Conservation (phyloP, 768 basidiomycete genomes). For the Strobilomyces dryophilus region DNA sequence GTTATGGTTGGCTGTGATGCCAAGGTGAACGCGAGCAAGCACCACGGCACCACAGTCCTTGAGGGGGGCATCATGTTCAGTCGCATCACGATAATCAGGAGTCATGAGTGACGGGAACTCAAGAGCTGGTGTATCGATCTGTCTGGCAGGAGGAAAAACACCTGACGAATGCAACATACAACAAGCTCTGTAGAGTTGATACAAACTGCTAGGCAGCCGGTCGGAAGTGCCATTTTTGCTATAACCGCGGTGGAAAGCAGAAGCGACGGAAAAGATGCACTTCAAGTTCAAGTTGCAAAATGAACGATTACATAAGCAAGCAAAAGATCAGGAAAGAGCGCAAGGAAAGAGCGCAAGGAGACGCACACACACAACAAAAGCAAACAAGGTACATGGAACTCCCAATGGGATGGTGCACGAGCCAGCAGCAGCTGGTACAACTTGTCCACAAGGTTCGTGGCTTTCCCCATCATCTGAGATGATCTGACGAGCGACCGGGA, state of each 20-base stretch:
- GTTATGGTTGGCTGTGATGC: constrained; percentile 99
- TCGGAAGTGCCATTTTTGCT: constrained; percentile 97
- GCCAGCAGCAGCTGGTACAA: too few species aligned
- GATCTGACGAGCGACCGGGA: too few species aligned
- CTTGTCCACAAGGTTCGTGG: too few species aligned
- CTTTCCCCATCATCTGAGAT: too few species aligned
- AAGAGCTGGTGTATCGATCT: constrained; percentile 98
- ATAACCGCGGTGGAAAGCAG: constrained; percentile 90
- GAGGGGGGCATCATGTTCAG: constrained; percentile 89
- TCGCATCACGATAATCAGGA: constrained; percentile 98
- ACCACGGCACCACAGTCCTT: constrained; percentile 94
- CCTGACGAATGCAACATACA: constrained; percentile 84
- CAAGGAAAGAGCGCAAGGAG: too few species aligned
- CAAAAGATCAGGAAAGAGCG: too few species aligned
- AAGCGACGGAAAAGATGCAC: constrained; percentile 93
- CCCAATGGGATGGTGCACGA: too few species aligned
- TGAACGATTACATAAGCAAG: too few species aligned
- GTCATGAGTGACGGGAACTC: constrained; percentile 99
- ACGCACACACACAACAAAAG: too few species aligned
- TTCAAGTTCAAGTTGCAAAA: too few species aligned
- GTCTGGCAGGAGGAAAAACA: constrained; percentile 93
- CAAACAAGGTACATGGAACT: too few species aligned
- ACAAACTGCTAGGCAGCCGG: constrained; percentile 75
- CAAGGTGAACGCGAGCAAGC: constrained; percentile 95
- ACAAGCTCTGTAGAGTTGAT: constrained; percentile 91